A percentile compares a stretch with the other conserved stretches of the same genome.
Evolutionary conservation across 225 moss, liverwort and hornwort species (phyloP).

Genomic region (Pseudisothecium myosuroides): DNA sequence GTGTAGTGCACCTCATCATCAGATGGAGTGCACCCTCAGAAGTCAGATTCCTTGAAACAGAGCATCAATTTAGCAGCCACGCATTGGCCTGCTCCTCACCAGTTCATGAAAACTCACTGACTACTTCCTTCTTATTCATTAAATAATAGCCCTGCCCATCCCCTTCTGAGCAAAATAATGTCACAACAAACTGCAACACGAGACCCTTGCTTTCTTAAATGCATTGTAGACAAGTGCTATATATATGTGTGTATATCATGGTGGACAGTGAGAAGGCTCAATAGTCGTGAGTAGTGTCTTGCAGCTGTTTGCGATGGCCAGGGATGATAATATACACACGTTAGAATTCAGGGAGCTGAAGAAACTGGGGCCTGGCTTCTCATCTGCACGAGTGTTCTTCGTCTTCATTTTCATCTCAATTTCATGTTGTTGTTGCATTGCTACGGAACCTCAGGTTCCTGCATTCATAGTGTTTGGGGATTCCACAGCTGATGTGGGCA

Average conservation of each 20-base stretch:
- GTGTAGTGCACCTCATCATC: too few relatives aligned
- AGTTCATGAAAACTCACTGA: too few relatives aligned
- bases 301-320: not conserved
- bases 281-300: not conserved
- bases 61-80: too few relatives aligned
- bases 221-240: not conserved
- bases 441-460: not conserved
- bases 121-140: not conserved
- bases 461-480: constrained; percentile 51
- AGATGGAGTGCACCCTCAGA: too few relatives aligned
- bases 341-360: not conserved
- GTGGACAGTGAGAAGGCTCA: not conserved
- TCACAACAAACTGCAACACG: not conserved
- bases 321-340: not conserved
- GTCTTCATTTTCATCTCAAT: not conserved
- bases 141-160: not conserved
- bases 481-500: constrained; percentile 67
- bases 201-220: not conserved
- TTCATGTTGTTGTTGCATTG: not conserved
- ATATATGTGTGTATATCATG: too few relatives aligned
- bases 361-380: not conserved
- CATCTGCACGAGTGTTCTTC: not conserved
- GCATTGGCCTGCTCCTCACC: too few relatives aligned
- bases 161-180: not conserved
- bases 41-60: too few relatives aligned